Percentiles rank a stretch among this genome's conserved stretches.
These are phyloP conservation scores for Lentinula sp. DNA, from an alignment of 768 basidiomycete genomes.

Conservation along the genomic window DNA sequence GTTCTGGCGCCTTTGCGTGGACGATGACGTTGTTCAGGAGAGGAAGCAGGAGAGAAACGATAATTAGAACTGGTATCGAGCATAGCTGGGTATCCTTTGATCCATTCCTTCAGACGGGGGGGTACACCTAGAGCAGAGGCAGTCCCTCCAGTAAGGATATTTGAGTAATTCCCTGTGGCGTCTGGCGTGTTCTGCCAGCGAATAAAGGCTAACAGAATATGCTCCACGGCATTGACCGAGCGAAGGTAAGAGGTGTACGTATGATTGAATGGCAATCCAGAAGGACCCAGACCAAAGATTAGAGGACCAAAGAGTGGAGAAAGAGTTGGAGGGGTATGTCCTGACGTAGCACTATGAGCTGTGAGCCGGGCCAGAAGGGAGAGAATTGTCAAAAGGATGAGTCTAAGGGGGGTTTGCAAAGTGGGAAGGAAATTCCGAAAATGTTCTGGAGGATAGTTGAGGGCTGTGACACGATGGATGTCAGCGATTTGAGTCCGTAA, in stretches of 20 bases:
- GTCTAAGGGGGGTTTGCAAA: constrained; percentile 47
- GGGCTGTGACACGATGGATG: constrained; percentile 29
- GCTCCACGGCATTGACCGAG: constrained; percentile 83
- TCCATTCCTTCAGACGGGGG: constrained; percentile 85
- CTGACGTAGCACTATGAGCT: constrained; percentile 78
- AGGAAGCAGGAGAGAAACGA: neutral
- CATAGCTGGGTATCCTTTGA: constrained; percentile 82
- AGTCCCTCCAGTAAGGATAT: constrained; percentile 31
- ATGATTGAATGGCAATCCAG: constrained; percentile 31
- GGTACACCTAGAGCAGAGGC: constrained; percentile 67
- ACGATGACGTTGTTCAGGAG: constrained; percentile 35
- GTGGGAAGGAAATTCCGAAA: constrained; percentile 63
- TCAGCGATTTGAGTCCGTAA: constrained; percentile 7
- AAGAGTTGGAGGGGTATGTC: constrained; percentile 86
- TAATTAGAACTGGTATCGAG: constrained; percentile 49
- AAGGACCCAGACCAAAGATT: constrained; percentile 64
- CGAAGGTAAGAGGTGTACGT: constrained; percentile 72
- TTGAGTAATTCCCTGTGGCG: constrained; percentile 19
- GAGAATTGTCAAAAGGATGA: constrained; percentile 63
- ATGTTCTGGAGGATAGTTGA: constrained; percentile 63
- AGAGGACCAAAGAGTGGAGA: constrained; percentile 87
- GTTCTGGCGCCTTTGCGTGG: constrained; percentile 71
- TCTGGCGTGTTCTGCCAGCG: constrained; percentile 68
- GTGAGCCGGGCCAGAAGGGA: constrained; percentile 78
- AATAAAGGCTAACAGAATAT: constrained; percentile 86